These are phyloP conservation scores for Termitomyces eurrhizus DNA, from an alignment of 768 basidiomycete genomes.

Conservation along the genomic window DNA sequence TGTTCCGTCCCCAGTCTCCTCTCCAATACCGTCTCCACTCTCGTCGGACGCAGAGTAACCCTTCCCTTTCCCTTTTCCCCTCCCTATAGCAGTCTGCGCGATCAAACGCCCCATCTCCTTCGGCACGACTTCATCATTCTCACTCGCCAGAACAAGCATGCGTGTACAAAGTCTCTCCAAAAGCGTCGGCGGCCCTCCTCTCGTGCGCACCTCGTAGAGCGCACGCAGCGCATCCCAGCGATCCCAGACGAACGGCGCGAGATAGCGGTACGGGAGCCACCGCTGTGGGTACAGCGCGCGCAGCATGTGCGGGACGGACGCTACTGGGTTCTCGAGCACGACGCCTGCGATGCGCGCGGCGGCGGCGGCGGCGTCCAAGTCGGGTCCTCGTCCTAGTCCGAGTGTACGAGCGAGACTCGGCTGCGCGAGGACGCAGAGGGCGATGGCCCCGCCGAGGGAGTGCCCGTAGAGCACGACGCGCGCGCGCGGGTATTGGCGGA, in stretches of 20 bases:
- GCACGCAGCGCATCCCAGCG: conserved; percentile 41
- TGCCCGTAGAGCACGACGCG: conserved; percentile 41
- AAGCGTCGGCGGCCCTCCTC: neutral
- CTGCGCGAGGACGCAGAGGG: conserved; percentile 33
- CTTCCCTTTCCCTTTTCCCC: neutral
- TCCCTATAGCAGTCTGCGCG: conserved; percentile 1
- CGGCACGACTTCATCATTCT: conserved; percentile 45
- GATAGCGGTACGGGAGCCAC: conserved; percentile 48
- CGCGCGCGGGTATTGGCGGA: conserved; percentile 27
- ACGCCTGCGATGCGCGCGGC: conserved; percentile 28
- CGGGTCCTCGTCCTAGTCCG: neutral
- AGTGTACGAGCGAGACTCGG: conserved; percentile 10
- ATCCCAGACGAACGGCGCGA: conserved; percentile 40
- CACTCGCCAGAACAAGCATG: conserved; percentile 35
- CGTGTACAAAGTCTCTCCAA: conserved; percentile 17
- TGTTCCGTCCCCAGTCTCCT: neutral
- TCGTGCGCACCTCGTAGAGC: conserved; percentile 2
- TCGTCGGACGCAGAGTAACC: no score
- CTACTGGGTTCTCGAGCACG: conserved; percentile 48
- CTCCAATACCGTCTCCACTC: neutral
- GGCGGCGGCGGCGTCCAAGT: no score
- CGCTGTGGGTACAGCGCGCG: conserved; percentile 40
- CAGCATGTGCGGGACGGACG: conserved; percentile 44
- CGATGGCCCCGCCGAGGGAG: conserved; percentile 43
- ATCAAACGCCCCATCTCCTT: conserved; percentile 30